Conservation (phyloP, 2,329 filamentous ascomycete species). For the Neonectria sp. region DNA sequence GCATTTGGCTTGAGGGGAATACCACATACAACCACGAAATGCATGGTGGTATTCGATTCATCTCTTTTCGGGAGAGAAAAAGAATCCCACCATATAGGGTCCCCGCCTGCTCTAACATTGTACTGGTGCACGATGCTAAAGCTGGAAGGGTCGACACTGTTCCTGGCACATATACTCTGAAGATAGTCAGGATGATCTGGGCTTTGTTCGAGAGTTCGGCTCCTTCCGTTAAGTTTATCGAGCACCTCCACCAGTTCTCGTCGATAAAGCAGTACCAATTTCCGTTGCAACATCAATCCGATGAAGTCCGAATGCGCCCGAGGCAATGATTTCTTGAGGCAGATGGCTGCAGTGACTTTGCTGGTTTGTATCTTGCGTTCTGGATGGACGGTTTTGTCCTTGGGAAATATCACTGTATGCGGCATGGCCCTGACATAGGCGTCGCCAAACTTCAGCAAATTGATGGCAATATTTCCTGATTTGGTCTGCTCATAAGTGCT, state of each 20-base stretch:
- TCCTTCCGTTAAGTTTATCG: conserved; percentile 2
- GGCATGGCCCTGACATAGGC: conserved; percentile 14
- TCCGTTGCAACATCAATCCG: conserved; percentile 13
- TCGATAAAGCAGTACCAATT: conserved; percentile 8
- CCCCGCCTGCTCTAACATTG: conserved; percentile 1
- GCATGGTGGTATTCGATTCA: not conserved
- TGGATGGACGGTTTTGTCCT: not conserved
- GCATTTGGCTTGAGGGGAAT: conserved; percentile 12
- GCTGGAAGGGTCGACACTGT: not conserved
- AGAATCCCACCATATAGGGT: conserved; percentile 24
- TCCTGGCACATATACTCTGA: conserved; percentile 9
- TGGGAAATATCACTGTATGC: not conserved
- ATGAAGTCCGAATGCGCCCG: conserved; percentile 16
- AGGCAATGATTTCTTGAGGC: conserved; percentile 3
- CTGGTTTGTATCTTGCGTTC: not conserved
- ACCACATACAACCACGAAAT: conserved; percentile 12
- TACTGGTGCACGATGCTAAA: conserved; percentile 11
- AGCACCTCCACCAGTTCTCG: not conserved
- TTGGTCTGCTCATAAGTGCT: not conserved
- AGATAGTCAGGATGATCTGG: not conserved
- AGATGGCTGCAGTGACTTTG: not conserved
- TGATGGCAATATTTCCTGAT: not conserved
- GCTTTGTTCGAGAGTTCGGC: not conserved
- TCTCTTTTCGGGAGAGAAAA: not conserved
- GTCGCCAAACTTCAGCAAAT: conserved; percentile 12